Conservation (phyloP, 2,329 filamentous ascomycete genomes). For the Colletotrichum agaves region DNA sequence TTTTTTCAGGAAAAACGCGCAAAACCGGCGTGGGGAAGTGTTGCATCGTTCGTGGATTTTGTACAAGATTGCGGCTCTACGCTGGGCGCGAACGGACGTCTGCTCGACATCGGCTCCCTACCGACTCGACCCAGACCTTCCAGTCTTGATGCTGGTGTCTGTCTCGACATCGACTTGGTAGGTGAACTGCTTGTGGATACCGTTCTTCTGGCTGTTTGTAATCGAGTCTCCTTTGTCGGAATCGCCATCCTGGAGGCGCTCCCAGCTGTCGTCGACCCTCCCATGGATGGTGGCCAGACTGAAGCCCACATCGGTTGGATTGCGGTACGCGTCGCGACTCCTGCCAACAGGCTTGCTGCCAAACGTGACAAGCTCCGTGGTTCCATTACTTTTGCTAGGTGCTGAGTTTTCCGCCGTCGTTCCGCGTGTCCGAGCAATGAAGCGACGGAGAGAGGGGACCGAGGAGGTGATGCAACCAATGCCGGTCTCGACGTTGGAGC, state of each 20-base stretch:
- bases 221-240: slow-evolving; percentile 36
- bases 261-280: slow-evolving; percentile 34
- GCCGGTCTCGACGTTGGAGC: slow-evolving; percentile 41
- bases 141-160: not conserved
- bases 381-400: slow-evolving; percentile 14
- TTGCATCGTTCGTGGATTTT: slow-evolving; percentile 19
- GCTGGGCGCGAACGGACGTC: slow-evolving; percentile 1
- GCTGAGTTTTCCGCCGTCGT: slow-evolving; percentile 27
- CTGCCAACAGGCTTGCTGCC: slow-evolving; percentile 34
- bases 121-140: slow-evolving; percentile 4
- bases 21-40: not conserved
- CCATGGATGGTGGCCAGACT: slow-evolving; percentile 33
- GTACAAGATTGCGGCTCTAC: slow-evolving; percentile 23
- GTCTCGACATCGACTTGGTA: slow-evolving; percentile 34
- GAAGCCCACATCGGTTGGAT: slow-evolving; percentile 36
- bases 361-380: slow-evolving; percentile 27
- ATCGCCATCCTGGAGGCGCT: slow-evolving; percentile 36
- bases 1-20: slow-evolving; percentile 9
- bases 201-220: slow-evolving; percentile 14
- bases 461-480: slow-evolving; percentile 41
- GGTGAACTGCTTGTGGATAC: slow-evolving; percentile 35
- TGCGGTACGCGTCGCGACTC: slow-evolving; percentile 29
- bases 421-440: slow-evolving; percentile 32
- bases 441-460: slow-evolving; percentile 37
- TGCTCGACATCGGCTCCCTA: slow-evolving; percentile 8